Evolutionary conservation across 2,329 filamentous ascomycete genomes (phyloP), one percentile per base, ranked within the genome.

Genomic region (Venturia carpophila): DNA sequence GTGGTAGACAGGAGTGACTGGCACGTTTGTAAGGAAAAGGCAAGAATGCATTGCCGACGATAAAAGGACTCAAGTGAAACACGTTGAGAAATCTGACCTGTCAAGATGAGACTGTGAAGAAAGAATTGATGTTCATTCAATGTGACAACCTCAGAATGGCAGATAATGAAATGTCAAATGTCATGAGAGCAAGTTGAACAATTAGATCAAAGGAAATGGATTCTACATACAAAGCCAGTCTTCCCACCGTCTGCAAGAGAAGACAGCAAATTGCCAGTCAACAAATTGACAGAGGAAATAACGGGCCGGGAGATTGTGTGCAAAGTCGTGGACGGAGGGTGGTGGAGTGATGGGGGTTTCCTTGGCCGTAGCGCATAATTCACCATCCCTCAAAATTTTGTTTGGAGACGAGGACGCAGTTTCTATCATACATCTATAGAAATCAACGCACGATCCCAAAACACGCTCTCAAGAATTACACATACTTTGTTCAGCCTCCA

Each of bases 351-450:
- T 15, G n/a, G 13, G 27, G 15, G 19, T 56, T 19, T 4, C 49
- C 49, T 30, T 37, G 49, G 30, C 52, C 52, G 49, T 37, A 9
- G 30, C 52, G 6, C 15, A 37, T n/a, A 24, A 3, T 39, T 58
- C 52, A 58, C 27, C 27, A 34, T 58, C 27, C 24, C 52, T 47
- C 52, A 10, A 15, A 9, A 11, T 58, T 37, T n/a, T 11, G 13
- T 37, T 37, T 11, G 30, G 52, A 58, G 52, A 30, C 15, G 27
- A n/a, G 52, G 52, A 37, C 30, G 52, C 52, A 58, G 27, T 58
- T 52, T 58, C 52, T 58, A 58, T 58, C 37, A 58, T 58, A 58
- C 52, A 58, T 58, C 52, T 58, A 37, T 58, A 58, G 52, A 58
- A 58, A 55, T 58, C 30, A 58, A 27, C 52, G 52, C 7, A 58